Conservation (phyloP, 495 filamentous ascomycete genomes). For the Xylaria scruposa region DNA sequence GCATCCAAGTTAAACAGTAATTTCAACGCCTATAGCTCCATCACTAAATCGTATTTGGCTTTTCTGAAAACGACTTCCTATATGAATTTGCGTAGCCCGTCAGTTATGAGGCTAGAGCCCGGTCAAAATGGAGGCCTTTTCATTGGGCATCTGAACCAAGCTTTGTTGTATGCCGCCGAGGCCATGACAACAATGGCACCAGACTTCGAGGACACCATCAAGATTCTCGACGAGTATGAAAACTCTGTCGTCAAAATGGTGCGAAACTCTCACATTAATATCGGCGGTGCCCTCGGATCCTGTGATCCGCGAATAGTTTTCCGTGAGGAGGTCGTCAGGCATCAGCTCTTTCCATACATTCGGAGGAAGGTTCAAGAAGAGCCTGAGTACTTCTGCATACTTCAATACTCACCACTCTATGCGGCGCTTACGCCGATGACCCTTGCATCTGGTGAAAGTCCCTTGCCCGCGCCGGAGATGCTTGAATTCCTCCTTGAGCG, state of each 20-base stretch:
- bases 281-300: neutral
- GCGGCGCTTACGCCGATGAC: neutral
- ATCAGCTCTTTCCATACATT: neutral
- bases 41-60: neutral
- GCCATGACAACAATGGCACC: neutral
- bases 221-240: neutral
- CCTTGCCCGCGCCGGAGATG: neutral
- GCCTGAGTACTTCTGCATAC: neutral
- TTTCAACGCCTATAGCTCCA: neutral
- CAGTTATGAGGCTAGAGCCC: neutral
- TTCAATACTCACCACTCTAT: neutral
- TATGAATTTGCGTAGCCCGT: neutral
- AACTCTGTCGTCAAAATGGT: neutral
- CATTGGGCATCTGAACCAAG: neutral
- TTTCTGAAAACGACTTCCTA: neutral
- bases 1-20: neutral
- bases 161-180: neutral
- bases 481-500: neutral
- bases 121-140: neutral
- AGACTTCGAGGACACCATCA: neutral
- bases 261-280: neutral
- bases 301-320: neutral
- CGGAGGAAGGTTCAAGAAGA: neutral
- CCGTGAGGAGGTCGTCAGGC: conserved; percentile 1
- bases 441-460: neutral